phyloP scores from a whole-genome alignment of 139 green algal genomes.

The Pseudopediastrum boryanum region DNA sequence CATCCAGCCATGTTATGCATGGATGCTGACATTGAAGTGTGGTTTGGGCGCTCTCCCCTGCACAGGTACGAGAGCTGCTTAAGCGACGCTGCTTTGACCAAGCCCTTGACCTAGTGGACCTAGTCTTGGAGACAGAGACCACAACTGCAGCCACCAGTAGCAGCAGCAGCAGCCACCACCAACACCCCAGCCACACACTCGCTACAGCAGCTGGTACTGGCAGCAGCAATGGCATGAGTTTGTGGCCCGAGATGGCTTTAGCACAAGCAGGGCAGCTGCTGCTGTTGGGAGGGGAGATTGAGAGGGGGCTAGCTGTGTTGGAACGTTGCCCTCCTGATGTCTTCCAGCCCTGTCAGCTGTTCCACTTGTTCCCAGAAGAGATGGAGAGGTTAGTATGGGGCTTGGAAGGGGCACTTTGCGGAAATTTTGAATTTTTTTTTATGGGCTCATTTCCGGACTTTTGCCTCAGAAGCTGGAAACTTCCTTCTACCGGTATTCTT shows the following conservation, averaged over 20 bases:
- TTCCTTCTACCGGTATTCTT: no score
- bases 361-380: constrained; percentile 61
- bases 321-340: constrained; percentile 33
- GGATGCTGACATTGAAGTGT: no score
- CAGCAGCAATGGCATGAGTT: constrained; percentile 23
- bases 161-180: neutral
- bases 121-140: neutral
- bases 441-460: neutral
- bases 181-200: neutral
- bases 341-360: constrained; percentile 73
- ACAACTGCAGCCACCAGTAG: constrained; percentile 21
- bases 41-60: neutral
- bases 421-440: neutral
- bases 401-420: neutral
- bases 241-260: constrained; percentile 59
- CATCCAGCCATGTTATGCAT: no score
- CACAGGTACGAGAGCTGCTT: constrained; percentile 65
- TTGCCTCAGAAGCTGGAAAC: neutral
- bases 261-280: constrained; percentile 73
- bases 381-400: constrained; percentile 38
- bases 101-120: constrained; percentile 48
- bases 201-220: neutral
- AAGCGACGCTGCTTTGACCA: constrained; percentile 47
- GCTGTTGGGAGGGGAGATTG: constrained; percentile 54
- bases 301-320: constrained; percentile 54